Evolutionary conservation across 192 early-diverging fungal species (phyloP), one percentile per base, ranked within the genome.

Genomic region (Coemansia sp.): DNA sequence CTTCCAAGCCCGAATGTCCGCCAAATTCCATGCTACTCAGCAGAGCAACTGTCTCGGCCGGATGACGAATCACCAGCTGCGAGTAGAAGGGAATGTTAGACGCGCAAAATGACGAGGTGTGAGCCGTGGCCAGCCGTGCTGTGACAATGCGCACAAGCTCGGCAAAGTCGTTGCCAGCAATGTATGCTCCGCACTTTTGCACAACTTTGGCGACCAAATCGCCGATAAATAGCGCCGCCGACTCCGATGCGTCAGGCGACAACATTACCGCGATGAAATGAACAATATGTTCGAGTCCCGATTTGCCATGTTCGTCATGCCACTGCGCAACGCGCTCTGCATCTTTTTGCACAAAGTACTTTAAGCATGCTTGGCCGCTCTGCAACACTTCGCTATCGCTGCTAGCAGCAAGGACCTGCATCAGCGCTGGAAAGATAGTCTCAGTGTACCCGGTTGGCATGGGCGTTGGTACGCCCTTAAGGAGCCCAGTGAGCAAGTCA

Each of bases 41-140:
- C 74, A 95, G 90, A 25, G 90, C 79, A 56, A 93, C 73, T 0
- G 93, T 86, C 14, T 88, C 89, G 23, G 84, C 78, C 35, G 86
- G 75, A 41, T 94, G 89, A 23, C 67, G 84, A 27, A 84, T 64
- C 47, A 93, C 84, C 50, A 97, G 82, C 60, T 97, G 93, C 38
- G 91, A 92, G 77, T 96, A 94, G 8, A 95, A 87, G 60, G 91
- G 82, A 8, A 97, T 76, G 19, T 96, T 79, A 21, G 93, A 92
- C 75, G 93, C 88, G 65, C 90, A 90, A 41, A 96, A 94, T 9
- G 89, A 85, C 0, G 94, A 79, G 6, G 86, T 90, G 69, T 83
- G 83, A 4, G 96, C 90, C 1, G 83, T 84, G 5, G 83, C 84
- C 24, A 98, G 71, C 12, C 91, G 84, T n/a, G 64, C 55, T 1